Evolutionary conservation across 768 basidiomycete species (phyloP), one percentile per base, ranked within the genome.

Genomic region (Mycena vitilis): DNA sequence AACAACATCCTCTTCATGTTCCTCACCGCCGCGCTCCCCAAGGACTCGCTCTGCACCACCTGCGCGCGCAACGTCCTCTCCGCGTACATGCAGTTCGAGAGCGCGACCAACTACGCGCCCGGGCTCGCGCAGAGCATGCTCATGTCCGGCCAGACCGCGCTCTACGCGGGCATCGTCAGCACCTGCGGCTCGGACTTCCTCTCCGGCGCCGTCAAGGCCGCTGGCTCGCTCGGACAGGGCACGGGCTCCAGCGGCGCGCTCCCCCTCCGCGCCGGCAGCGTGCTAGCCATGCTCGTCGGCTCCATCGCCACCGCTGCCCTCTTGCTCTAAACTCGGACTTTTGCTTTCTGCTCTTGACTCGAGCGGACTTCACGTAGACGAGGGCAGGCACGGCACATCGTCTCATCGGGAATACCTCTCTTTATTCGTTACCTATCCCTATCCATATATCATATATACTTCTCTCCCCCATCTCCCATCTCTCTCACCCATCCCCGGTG

Each of bases 1-100:
- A 86, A 86, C 75, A 94, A 92, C 83, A 79, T 98, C 62, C 82
- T 88, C 42, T 98, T 94, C 92, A 83, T 98, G 71, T 89, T 93
- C 89, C 85, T 93, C 75, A 77, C 84, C 36, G 82, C 91, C 52
- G 69, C 73, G 68, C 80, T 87, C 75, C 44, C 85, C 34, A 78
- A 82, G n/a, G 72, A 78, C 34, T 60, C 79, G 25, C 90, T 98
- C 51, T 98, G 97, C 89, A 89, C 85, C 2, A 73, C 89, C 16
- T 99, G 97, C 89, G 89, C 94, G 15, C 88, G 92, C 77, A 86
- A 86, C 70, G 82, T 96, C 76, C 76, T 99, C 71, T 87, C 88
- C 2, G 72, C 89, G 11, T 99, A 94, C 86, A 89, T 94, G 78
- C 78, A 82, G 64, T 96, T 87, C 79, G 93, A 96, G 81, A 86